Conservation (phyloP, 345 rosid species). For the Euphorbia lathyris region DNA sequence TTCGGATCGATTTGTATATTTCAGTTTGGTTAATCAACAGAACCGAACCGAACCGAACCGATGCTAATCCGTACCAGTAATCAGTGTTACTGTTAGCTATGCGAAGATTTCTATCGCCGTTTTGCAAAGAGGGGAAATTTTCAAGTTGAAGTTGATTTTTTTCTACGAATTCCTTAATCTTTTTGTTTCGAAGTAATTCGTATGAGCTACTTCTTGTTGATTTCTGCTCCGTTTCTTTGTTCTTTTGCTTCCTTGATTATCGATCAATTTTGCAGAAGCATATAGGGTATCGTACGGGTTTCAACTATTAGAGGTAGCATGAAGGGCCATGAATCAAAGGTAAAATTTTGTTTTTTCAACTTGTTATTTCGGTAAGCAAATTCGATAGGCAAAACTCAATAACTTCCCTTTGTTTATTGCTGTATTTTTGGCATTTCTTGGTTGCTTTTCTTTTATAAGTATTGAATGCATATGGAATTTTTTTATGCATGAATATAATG, state of each 20-base stretch:
- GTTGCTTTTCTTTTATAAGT: neutral
- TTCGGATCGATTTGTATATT: too few species aligned
- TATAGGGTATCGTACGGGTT: neutral
- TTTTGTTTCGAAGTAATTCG: neutral
- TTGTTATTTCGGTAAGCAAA: neutral
- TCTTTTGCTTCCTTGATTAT: neutral
- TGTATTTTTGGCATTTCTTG: neutral
- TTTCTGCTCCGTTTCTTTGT: neutral
- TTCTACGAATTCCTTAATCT: neutral
- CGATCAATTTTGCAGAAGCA: neutral
- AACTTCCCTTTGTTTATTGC: neutral
- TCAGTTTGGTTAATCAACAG: too few species aligned
- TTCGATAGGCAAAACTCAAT: neutral
- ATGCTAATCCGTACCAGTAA: too few species aligned
- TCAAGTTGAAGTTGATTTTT: neutral
- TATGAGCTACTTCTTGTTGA: neutral
- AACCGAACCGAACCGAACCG: too few species aligned
- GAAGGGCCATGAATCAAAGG: slow-evolving; percentile 8
- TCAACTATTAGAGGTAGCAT: neutral
- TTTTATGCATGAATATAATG: neutral
- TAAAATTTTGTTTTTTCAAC: neutral
- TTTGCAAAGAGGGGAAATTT: too few species aligned
- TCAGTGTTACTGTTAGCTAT: too few species aligned
- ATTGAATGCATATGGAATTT: neutral
- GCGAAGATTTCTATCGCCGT: too few species aligned